Conservation (phyloP, 2,329 filamentous ascomycete genomes). For the Talaromyces sp. region DNA sequence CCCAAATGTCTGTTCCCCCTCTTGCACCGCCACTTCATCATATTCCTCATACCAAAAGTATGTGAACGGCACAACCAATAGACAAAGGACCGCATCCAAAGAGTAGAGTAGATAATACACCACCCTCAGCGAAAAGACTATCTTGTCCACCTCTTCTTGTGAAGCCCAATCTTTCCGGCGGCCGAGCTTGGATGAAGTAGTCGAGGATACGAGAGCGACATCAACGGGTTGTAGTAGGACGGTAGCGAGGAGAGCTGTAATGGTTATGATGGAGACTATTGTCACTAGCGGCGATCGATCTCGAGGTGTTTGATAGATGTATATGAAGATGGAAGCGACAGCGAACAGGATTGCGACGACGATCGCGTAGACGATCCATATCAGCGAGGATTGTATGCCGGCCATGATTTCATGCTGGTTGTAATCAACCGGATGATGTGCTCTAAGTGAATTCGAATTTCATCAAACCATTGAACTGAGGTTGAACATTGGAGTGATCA, state of each 20-base stretch:
- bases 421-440: not conserved
- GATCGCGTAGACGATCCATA: slow-evolving; percentile 90
- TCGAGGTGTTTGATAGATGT: slow-evolving; percentile 83
- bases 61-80: slow-evolving; percentile 87
- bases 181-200: slow-evolving; percentile 69
- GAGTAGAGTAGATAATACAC: slow-evolving; percentile 94
- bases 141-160: slow-evolving; percentile 70
- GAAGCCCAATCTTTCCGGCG: slow-evolving; percentile 94
- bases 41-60: slow-evolving; percentile 99
- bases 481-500: not conserved
- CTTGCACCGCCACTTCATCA: slow-evolving; percentile 81
- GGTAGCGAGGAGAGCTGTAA: slow-evolving; percentile 84
- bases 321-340: slow-evolving; percentile 79
- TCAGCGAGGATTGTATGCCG: slow-evolving; percentile 79
- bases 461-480: not conserved
- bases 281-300: slow-evolving; percentile 82
- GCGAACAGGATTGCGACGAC: slow-evolving; percentile 73
- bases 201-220: slow-evolving; percentile 89
- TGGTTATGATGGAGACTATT: slow-evolving; percentile 77
- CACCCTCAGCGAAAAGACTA: slow-evolving; percentile 75
- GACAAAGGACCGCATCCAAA: slow-evolving; percentile 81
- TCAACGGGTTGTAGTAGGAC: slow-evolving; percentile 91
- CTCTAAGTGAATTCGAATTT: not conserved
- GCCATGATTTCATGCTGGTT: slow-evolving; percentile 36
- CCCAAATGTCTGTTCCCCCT: slow-evolving; percentile 67